Conservation (phyloP, 2,329 filamentous ascomycete genomes). For the Penicillium sp. region DNA sequence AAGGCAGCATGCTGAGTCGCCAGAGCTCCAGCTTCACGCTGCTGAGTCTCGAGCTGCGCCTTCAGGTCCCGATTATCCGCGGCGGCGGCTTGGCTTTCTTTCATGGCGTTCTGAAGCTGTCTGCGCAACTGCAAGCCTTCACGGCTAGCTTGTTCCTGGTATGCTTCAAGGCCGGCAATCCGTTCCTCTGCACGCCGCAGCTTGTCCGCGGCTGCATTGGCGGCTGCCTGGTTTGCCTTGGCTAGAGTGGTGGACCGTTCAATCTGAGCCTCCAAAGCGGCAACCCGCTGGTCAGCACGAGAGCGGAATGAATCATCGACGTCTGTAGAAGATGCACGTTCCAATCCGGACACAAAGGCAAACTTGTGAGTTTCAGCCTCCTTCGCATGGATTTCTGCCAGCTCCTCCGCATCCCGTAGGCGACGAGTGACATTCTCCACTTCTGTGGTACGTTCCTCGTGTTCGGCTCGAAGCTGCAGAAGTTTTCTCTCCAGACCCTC, state of each 20-base stretch:
- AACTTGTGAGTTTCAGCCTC: conserved; percentile 84
- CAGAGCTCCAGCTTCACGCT: conserved; percentile 91
- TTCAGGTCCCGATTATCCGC: conserved; percentile 78
- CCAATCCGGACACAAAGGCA: conserved; percentile 78
- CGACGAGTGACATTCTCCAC: conserved; percentile 71
- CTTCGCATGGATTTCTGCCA: conserved; percentile 80
- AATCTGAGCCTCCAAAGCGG: conserved; percentile 75
- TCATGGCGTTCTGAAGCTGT: conserved; percentile 80
- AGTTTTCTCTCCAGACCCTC: conserved; percentile 76
- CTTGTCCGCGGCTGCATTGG: conserved; percentile 82
- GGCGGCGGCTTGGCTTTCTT: conserved; percentile 78
- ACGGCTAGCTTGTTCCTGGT: conserved; percentile 93
- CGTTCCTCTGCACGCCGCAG: conserved; percentile 90
- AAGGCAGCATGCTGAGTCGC: conserved; percentile 88
- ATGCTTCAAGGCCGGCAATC: conserved; percentile 92
- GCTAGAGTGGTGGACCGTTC: conserved; percentile 75
- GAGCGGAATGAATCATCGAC: conserved; percentile 36
- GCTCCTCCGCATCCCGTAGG: conserved; percentile 79
- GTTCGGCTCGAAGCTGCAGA: conserved; percentile 72
- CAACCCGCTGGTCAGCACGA: conserved; percentile 57
- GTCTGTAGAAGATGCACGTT: conserved; percentile 61
- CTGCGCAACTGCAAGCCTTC: conserved; percentile 87
- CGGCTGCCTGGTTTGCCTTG: conserved; percentile 84
- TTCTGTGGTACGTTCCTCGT: conserved; percentile 76
- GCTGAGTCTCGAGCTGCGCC: conserved; percentile 77